These are phyloP conservation scores for Botryotinia narcissicola DNA, from an alignment of 2,329 filamentous ascomycete species.

Conservation along the genomic window DNA sequence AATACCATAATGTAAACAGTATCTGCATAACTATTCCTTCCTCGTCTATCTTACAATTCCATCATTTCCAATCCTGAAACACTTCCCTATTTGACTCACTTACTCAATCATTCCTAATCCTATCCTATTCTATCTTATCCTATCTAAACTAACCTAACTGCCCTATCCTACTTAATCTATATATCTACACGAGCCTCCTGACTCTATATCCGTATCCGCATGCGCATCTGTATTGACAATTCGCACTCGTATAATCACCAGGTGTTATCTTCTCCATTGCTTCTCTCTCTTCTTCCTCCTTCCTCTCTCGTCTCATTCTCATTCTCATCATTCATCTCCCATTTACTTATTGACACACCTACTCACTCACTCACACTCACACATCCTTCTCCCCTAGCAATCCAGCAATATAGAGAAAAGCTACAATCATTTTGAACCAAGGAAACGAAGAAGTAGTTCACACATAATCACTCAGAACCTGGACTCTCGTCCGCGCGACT, in stretches of 20 bases:
- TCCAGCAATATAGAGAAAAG: background rate
- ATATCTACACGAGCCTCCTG: background rate
- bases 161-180: background rate
- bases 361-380: no score
- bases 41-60: background rate
- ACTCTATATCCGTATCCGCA: background rate
- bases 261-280: background rate
- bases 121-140: background rate
- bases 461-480: constrained; percentile 53
- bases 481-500: constrained; percentile 57
- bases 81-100: background rate
- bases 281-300: background rate
- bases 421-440: background rate
- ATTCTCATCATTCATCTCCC: background rate
- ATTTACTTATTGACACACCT: background rate
- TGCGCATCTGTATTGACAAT: background rate
- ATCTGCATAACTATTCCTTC: background rate
- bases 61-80: background rate
- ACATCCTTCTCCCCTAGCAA: background rate
- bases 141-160: background rate
- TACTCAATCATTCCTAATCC: background rate
- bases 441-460: constrained; percentile 2
- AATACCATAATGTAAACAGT: background rate
- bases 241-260: background rate
- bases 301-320: background rate